Base-by-base conservation (phyloP, 2,329 filamentous ascomycete species). In the Arthrobotrys iridis region DNA sequence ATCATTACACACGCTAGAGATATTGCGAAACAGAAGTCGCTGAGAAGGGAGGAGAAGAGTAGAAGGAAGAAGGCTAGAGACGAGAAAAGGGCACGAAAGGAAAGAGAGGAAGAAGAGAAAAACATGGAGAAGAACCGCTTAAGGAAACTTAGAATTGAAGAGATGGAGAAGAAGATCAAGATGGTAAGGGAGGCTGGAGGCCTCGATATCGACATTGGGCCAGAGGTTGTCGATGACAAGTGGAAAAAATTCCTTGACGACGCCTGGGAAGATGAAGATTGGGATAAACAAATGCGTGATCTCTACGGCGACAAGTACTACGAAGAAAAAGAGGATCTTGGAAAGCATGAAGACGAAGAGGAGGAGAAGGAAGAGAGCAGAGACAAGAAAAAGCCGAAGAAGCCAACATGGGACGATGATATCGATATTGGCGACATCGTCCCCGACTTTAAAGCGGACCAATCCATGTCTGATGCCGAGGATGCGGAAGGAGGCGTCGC, bases 361-460 rank as follows among this genome's bases (percentile, higher is more conserved):
- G 52, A 43, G 55, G 87, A 84, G 41, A 83, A 83, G 55, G 87
- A 84, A 41, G 83, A 83, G 15, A 81, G 80, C 81, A 40, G 60
- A 62, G 60, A 18, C 45, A 89, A 88, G 81, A 89, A 87, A 80
- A 86, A 86, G 77, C 83, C 87, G 7, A 93, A 92, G 85, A 96
- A 96, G 83, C 93, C 92, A 7, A 91, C 89, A 77, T 99, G 94
- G 91, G 92, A 97, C 79, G 93, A 98, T 80, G 95, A 99, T 81
- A 97, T 99, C 79, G 93, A 98, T 81, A 98, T 99, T 84, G 93
- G 91, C 76, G 94, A 97, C 81, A 86, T 97, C 58, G 84, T 97
- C 26, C 93, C 93, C 0, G 92, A 96, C 76, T 97, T 96, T 80
- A 88, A 92, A 18, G 91, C 92, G 77, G 84, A 83, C 0, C 85